These are phyloP conservation scores for Mycosarcoma mackinlayi DNA, from an alignment of 1,284 basidiomycete genomes.

Conservation along the genomic window DNA sequence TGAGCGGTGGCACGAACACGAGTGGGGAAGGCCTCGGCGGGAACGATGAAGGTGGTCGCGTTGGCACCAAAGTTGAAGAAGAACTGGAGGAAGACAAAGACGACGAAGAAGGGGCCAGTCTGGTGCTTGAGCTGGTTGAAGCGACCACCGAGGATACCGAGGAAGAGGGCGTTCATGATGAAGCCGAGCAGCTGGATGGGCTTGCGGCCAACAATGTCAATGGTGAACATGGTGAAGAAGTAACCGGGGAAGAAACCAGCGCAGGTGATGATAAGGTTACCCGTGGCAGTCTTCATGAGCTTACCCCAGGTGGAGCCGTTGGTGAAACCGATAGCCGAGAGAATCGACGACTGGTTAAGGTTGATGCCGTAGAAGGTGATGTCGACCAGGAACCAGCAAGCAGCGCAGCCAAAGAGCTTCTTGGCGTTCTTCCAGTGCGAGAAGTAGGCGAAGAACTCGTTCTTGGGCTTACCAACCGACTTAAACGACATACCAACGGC, in stretches of 20 bases:
- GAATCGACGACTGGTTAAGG: slow-evolving; percentile 79
- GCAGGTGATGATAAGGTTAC: slow-evolving; percentile 64
- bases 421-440: slow-evolving; percentile 60
- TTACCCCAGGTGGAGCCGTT: slow-evolving; percentile 68
- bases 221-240: slow-evolving; percentile 63
- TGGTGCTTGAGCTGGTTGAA: slow-evolving; percentile 60
- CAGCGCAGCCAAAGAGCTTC: slow-evolving; percentile 58
- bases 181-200: slow-evolving; percentile 67
- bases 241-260: slow-evolving; percentile 67
- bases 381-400: slow-evolving; percentile 71
- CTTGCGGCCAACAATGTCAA: slow-evolving; percentile 66
- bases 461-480: slow-evolving; percentile 54
- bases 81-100: slow-evolving; percentile 77
- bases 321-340: slow-evolving; percentile 76
- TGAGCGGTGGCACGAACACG: slow-evolving; percentile 73
- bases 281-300: slow-evolving; percentile 73
- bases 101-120: slow-evolving; percentile 78
- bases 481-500: slow-evolving; percentile 60
- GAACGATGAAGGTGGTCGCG: slow-evolving; percentile 82
- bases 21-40: slow-evolving; percentile 82
- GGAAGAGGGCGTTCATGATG: slow-evolving; percentile 64
- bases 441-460: slow-evolving; percentile 55
- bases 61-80: slow-evolving; percentile 75
- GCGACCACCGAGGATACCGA: slow-evolving; percentile 66
- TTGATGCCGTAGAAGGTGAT: slow-evolving; percentile 83